These are phyloP conservation scores for Ustilago curta DNA, from an alignment of 1,284 basidiomycete species.

Conservation along the genomic window DNA sequence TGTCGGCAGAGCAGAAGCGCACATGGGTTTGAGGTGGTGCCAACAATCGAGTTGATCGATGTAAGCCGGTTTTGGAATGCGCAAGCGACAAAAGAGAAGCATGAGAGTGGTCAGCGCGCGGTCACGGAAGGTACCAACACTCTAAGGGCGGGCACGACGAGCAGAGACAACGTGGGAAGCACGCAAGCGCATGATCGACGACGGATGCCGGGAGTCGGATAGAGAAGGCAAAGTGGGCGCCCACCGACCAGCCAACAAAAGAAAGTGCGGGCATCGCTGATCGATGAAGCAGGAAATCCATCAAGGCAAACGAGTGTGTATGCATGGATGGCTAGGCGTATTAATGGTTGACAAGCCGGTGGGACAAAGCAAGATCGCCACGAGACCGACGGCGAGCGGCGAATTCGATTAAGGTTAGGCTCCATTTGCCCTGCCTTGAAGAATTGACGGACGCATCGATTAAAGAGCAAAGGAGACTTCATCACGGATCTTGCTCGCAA, in stretches of 20 bases:
- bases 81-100: background rate
- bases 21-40: background rate
- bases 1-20: background rate
- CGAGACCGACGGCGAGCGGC: conserved; percentile 5
- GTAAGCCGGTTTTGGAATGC: background rate
- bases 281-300: background rate
- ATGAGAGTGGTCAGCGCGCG: conserved; percentile 5
- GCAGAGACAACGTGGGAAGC: conserved; percentile 4
- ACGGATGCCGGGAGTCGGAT: conserved; percentile 5
- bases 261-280: background rate
- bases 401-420: conserved; percentile 10
- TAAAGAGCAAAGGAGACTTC: background rate
- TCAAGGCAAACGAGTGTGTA: background rate
- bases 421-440: background rate
- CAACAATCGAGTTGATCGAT: background rate
- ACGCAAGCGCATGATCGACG: conserved; percentile 6
- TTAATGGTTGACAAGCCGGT: conserved; percentile 1
- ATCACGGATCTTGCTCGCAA: background rate
- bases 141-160: background rate
- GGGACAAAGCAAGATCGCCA: conserved; percentile 3
- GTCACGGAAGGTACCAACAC: no score
- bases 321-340: background rate
- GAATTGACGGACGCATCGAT: background rate
- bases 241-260: background rate
- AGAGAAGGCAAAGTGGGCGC: background rate